A percentile compares a stretch with the other conserved stretches of the same genome.
phyloP scores from a whole-genome alignment of 768 basidiomycete genomes.

The Dictyophora rubrovolvata region DNA sequence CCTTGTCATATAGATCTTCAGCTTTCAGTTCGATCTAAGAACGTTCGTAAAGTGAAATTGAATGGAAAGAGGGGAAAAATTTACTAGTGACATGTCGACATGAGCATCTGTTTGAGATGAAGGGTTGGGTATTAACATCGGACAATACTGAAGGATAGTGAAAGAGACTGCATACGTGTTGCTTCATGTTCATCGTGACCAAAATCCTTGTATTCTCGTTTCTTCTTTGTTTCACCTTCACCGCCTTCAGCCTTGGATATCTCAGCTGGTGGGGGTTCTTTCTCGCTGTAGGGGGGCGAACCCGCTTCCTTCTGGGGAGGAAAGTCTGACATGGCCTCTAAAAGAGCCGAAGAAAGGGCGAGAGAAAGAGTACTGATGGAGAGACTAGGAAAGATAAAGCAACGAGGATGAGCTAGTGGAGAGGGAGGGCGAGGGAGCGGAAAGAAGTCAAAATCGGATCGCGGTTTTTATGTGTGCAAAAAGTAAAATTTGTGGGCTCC shows the following conservation, averaged over 20 bases:
- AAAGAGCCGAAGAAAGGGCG: conserved; percentile 1
- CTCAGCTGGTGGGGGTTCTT: conserved; percentile 2
- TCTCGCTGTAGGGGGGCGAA: conserved; percentile 4
- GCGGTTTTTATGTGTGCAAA: conserved; percentile 5
- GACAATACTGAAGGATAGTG: not conserved
- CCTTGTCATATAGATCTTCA: conserved; percentile 94
- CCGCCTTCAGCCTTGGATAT: conserved; percentile 8
- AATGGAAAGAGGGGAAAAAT: not conserved
- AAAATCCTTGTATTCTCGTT: conserved; percentile 85
- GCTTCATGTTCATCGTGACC: conserved; percentile 60
- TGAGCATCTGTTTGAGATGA: conserved; percentile 50
- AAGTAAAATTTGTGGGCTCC: not conserved
- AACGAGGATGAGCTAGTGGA: not conserved
- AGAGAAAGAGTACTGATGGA: conserved; percentile 4
- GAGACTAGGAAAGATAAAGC: not conserved
- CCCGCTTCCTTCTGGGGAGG: conserved; percentile 8
- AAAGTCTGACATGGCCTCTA: conserved; percentile 8
- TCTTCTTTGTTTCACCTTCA: conserved; percentile 33
- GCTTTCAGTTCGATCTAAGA: conserved; percentile 78
- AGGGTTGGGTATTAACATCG: not conserved
- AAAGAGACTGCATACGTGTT: conserved; percentile 42
- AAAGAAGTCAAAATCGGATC: conserved; percentile 1
- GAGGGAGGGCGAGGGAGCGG: conserved; percentile 7
- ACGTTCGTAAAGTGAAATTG: conserved; percentile 8
- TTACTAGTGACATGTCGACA: conserved; percentile 74